Percentiles rank a stretch among this genome's conserved stretches.
These are phyloP conservation scores for Fusarium agapanthi DNA, from an alignment of 2,329 filamentous ascomycete genomes.

Conservation along the genomic window DNA sequence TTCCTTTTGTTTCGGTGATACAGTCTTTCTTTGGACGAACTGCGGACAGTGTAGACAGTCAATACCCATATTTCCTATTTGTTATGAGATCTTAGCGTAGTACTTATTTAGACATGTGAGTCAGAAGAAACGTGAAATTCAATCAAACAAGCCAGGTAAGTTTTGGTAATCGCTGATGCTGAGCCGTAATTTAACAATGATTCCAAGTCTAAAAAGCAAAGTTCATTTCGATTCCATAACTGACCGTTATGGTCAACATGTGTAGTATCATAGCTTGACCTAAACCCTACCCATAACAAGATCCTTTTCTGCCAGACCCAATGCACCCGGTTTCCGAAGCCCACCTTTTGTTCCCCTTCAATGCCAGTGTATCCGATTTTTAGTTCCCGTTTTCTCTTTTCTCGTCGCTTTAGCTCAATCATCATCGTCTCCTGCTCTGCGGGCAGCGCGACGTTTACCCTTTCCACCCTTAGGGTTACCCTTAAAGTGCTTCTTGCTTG, in stretches of 20 bases:
- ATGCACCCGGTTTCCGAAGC: slow-evolving; percentile 56
- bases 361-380: slow-evolving; percentile 50
- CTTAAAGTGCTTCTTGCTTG: slow-evolving; percentile 94
- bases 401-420: slow-evolving; percentile 46
- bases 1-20: slow-evolving; percentile 27
- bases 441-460: slow-evolving; percentile 52
- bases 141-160: not conserved
- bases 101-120: slow-evolving; percentile 7
- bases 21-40: slow-evolving; percentile 36
- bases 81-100: slow-evolving; percentile 8
- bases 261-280: slow-evolving; percentile 28
- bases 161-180: not conserved
- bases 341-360: slow-evolving; percentile 53
- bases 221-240: slow-evolving; percentile 28
- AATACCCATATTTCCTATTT: slow-evolving; percentile 46
- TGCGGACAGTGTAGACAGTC: slow-evolving; percentile 40
- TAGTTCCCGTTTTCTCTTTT: slow-evolving; percentile 55
- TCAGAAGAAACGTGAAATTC: not conserved
- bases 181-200: not conserved
- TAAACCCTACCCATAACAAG: slow-evolving; percentile 23
- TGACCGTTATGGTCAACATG: slow-evolving; percentile 24
- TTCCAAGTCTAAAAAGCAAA: slow-evolving; percentile 27
- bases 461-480: slow-evolving; percentile 71
- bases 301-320: slow-evolving; percentile 31
- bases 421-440: slow-evolving; percentile 30